Evolutionary conservation across 805 yeast genomes (phyloP), one percentile per base, ranked within the genome.

Genomic region (Torulaspora franciscae): DNA sequence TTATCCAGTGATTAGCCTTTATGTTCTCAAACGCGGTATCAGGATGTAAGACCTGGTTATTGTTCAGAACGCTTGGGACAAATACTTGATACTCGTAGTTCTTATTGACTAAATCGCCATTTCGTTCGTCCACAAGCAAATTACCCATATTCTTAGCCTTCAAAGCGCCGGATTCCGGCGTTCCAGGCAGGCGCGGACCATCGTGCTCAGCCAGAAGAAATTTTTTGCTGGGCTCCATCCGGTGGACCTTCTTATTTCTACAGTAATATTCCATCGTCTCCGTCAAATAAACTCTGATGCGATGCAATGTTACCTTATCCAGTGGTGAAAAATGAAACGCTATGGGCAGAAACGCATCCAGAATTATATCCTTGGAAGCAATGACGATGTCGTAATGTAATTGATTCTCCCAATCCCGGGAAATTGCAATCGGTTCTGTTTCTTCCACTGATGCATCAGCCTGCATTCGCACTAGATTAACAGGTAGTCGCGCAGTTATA

Each of bases 1-100:
- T 93, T 57, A 93, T 81, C 97, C 99, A 93, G 67, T 93, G 99
- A 57, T 86, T 91, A 6, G 93, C 76, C 66, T 88, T 90, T 50
- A 93, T 88, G 55, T 80, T 81, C 19, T 76, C 78, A 54, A 75
- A 83, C 2, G 86, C 79, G 0, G 96, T 86, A 64, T 93, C 95
- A 1, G 98, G 96, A 57, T 88, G 96, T 24, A 84, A 65, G 46
- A 69, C 72, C 43, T 72, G 74, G 37, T 75, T 75, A 19, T 75
- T 76, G 42, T 75, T 75, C 46, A 87, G 70, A 40, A 69, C 69
- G 49, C 80, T 79, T 1, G 98, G 98, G 17, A 93, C 83, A 51
- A 75, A 84, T n/a, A 89, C 79, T 65, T 85, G 88, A 61, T 87
- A 86, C 57, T 88, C 95, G 50, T 87, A 76, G 62, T 89, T 95